These are phyloP conservation scores for Didymella segeticola DNA, from an alignment of 2,329 filamentous ascomycete species.

Conservation along the genomic window DNA sequence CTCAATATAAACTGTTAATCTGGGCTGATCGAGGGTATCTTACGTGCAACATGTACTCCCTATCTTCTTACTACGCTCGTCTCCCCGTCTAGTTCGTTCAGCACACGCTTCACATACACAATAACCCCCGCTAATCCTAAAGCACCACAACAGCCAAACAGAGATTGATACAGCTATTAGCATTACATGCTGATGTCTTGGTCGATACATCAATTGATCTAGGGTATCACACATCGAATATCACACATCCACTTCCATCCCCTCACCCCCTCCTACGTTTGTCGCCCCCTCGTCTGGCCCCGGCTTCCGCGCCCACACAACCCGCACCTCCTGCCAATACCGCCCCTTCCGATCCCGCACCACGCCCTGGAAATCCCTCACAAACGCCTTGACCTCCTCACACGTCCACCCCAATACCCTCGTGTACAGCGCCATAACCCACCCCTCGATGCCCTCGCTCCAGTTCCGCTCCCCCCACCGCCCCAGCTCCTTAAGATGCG, in stretches of 20 bases:
- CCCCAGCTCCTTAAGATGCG: slow-evolving; percentile 44
- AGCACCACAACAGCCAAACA: no score
- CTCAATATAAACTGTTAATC: no score
- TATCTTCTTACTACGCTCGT: no score
- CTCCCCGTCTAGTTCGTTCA: no score
- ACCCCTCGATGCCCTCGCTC: slow-evolving; percentile 51
- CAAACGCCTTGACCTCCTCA: slow-evolving; percentile 44
- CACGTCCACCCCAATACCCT: slow-evolving; percentile 46
- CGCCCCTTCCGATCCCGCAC: slow-evolving; percentile 46
- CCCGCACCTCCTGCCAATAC: slow-evolving; percentile 49
- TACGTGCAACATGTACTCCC: no score
- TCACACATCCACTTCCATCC: background rate
- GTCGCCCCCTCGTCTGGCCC: background rate
- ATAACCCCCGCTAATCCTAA: no score
- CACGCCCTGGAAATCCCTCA: slow-evolving; percentile 40
- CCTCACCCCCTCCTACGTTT: background rate
- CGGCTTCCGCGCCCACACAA: slow-evolving; percentile 38
- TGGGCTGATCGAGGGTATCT: no score
- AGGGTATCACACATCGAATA: background rate
- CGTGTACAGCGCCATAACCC: slow-evolving; percentile 51
- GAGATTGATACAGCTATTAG: no score
- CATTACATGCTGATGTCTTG: no score
- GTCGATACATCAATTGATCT: no score
- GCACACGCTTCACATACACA: no score
- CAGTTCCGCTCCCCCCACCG: slow-evolving; percentile 50